Conservation (phyloP, 306 rosid genomes). For the Erythrophleum fordii region DNA sequence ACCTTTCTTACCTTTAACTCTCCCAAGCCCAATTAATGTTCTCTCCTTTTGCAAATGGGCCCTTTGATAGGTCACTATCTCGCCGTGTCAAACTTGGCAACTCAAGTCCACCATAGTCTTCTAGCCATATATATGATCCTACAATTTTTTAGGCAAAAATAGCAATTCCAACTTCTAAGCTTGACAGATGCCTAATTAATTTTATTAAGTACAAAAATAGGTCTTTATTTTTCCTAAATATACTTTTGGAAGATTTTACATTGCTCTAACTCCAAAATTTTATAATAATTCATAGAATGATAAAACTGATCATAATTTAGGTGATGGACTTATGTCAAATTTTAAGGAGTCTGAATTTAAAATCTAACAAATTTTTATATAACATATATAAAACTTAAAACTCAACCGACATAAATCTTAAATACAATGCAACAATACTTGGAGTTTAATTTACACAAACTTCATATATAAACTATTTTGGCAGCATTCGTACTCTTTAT, state of each 20-base stretch:
- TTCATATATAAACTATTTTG: conserved; percentile 1
- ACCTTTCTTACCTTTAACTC: no score
- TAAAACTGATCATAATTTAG: neutral
- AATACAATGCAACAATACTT: neutral
- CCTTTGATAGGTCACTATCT: neutral
- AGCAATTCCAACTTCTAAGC: no score
- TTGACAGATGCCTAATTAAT: neutral
- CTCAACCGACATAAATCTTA: neutral
- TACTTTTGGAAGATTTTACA: neutral
- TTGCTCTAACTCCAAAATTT: neutral
- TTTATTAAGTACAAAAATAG: neutral
- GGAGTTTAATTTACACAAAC: neutral
- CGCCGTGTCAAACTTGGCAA: conserved; percentile 45
- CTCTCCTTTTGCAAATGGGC: no score
- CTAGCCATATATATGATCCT: no score
- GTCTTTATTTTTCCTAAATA: neutral
- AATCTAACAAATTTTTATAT: neutral
- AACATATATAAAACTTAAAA: neutral
- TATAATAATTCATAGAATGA: no score
- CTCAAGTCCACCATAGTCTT: conserved; percentile 33
- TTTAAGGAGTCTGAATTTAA: neutral
- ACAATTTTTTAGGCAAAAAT: no score
- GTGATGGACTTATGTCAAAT: neutral
- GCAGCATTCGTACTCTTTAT: conserved; percentile 16
- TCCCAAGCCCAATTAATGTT: no score